Base-by-base conservation (phyloP, 2,329 filamentous ascomycete genomes). In the Talaromyces sp. region DNA sequence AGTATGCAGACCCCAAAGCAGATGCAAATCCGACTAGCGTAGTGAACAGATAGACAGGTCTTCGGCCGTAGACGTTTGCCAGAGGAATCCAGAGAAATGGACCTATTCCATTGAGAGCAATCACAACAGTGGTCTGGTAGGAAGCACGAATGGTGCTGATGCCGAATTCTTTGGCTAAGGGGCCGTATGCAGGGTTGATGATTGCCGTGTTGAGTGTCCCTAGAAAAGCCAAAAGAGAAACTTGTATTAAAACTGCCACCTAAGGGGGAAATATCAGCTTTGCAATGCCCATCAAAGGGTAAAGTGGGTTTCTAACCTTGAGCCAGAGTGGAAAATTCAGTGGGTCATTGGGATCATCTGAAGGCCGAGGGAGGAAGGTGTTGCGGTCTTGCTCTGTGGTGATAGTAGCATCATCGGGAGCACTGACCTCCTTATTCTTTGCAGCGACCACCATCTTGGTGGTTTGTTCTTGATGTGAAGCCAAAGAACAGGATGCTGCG, bases 51-150 rank as follows among this genome's bases (percentile, higher is more conserved):
- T 72, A 71, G 38, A 76, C 66, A 0, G 71, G 72, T 55, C 73
- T 64, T 17, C 73, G 64, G 24, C 74, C 74, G 61, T 74, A 74
- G 14, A 68, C 64, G 55, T 75, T 73, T 31, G 71, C 66, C 17
- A 76, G 57, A 0, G 73, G 70, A 21, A 67, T 66, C 65, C 65
- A 69, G 35, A 72, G 19, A 58, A 63, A 66, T 24, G 65, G 65
- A 14, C 62, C 65, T n/a, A 63, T 54, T 3, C 73, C 74, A 17
- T 67, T 70, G 54, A 72, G 70, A 31, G 71, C 64, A 53, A 76
- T 74, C 54, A 67, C 67, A 10, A 75, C 67, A 2, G 74, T 75
- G 24, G 72, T 66, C 59, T 70, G 64, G 43, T 74, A 74, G 4
- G 70, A 71, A 8, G 70, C 71, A 61, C 71, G 51, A 4, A 73